Percentiles rank a stretch among this genome's conserved stretches.
Evolutionary conservation across 306 rosid species (phyloP).

Genomic region (Cicer chorassanicum): DNA sequence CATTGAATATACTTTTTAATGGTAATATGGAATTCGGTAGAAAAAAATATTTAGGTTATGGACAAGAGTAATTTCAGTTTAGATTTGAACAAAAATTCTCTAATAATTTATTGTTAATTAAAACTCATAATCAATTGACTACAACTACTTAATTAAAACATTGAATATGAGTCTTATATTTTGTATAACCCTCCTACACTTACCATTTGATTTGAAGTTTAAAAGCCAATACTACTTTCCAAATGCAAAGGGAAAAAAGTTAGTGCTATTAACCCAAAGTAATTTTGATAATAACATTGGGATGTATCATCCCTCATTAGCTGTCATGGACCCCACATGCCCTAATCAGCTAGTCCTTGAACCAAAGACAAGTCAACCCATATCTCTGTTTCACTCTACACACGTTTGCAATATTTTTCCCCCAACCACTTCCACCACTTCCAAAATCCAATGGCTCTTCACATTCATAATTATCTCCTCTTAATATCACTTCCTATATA

Average conservation of each 20-base stretch:
- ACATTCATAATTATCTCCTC: constrained; percentile 38
- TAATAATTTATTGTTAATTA: too few relatives aligned
- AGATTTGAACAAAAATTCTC: too few relatives aligned
- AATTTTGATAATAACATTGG: constrained; percentile 28
- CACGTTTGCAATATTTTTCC: constrained; percentile 41
- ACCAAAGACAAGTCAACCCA: constrained; percentile 52
- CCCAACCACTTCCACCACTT: constrained; percentile 56
- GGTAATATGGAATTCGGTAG: too few relatives aligned
- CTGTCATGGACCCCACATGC: constrained; percentile 50
- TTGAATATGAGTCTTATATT: too few relatives aligned
- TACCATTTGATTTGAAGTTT: constrained; percentile 37
- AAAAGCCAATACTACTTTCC: too few relatives aligned
- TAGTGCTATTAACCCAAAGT: constrained; percentile 19
- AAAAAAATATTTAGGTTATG: too few relatives aligned
- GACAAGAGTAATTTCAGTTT: too few relatives aligned
- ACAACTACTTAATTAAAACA: too few relatives aligned
- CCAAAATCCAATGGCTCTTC: constrained; percentile 13
- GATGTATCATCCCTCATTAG: constrained; percentile 42
- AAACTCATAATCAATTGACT: too few relatives aligned
- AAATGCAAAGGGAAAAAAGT: constrained; percentile 3
- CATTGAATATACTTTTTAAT: too few relatives aligned
- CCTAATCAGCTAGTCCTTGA: neutral
- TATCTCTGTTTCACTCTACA: constrained; percentile 9
- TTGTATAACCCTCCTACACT: constrained; percentile 36
- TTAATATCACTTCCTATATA: constrained; percentile 36